Base-by-base conservation (phyloP, 2,329 filamentous ascomycete genomes). In the Herpotrichia juniperi region DNA sequence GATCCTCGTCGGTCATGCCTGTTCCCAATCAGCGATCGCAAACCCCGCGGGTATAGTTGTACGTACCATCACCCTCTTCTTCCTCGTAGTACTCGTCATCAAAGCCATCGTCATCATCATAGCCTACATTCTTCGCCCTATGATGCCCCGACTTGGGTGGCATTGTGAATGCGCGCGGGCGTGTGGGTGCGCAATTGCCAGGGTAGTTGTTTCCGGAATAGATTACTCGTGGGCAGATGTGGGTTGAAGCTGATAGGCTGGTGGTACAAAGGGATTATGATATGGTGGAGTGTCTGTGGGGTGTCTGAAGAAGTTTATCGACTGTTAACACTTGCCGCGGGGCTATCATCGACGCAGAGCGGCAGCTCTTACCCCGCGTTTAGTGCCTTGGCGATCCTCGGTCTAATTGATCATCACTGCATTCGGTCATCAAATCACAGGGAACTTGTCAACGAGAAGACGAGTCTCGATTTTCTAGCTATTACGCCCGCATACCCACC, bases 91-190 rank as follows among this genome's bases (percentile, higher is more conserved):
- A 79, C 46, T 82, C 79, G 54, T 78, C 80, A 54, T 78, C 76
- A 63, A 82, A 81, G 12, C 81, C 55, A 57, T 85, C 82, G 56
- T 82, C 79, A 24, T 78, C 77, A 44, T 80, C 77, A 58, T 79
- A 80, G 50, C 68, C 74, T 32, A 81, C 63, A 48, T 77, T 78
- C 59, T 79, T 78, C 46, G 78, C 73, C 62, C 78, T 72, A 37
- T 76, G 76, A 53, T 72, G 66, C 39, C 72, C 71, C 28, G 67
- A 22, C n/a, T 46, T 46, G 30, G 17, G 42, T 9, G 44, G 44
- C 34, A 22, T 26, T 34, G n/a, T 32, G 34, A 24, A 17, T 28
- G 12, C 17, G 14, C 6, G 6, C 8, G 34, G 34, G 26, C 12
- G 26, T 28, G 7, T 28, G 26, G 26, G 12, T 5, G 14, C 12